A percentile compares a stretch with the other conserved stretches of the same genome.
phyloP scores from a whole-genome alignment of 768 basidiomycete species.

The Sporobolomyces roseus region DNA sequence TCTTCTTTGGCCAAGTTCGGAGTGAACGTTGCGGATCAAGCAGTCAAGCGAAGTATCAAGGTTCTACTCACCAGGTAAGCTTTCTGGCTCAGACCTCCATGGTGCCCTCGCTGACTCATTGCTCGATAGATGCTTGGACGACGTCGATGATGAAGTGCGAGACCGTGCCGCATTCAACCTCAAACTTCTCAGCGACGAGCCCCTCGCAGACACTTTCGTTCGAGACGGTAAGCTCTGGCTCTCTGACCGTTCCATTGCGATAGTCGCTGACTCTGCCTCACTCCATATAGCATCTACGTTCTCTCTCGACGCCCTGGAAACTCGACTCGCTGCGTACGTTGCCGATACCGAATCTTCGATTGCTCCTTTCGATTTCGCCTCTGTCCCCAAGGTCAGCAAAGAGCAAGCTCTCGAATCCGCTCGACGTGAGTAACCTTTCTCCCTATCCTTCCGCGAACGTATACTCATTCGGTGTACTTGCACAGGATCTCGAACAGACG shows the following conservation, averaged over 20 bases:
- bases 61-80: slow-evolving; percentile 77
- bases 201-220: slow-evolving; percentile 77
- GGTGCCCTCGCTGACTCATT: background rate
- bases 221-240: slow-evolving; percentile 90
- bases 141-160: slow-evolving; percentile 97
- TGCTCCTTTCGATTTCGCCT: slow-evolving; percentile 75
- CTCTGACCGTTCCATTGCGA: too few relatives aligned
- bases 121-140: slow-evolving; percentile 75
- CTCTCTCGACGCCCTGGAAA: slow-evolving; percentile 81
- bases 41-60: slow-evolving; percentile 75
- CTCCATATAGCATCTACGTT: slow-evolving; percentile 84
- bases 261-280: too few relatives aligned
- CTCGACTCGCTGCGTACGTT: slow-evolving; percentile 88
- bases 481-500: slow-evolving; percentile 39
- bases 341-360: slow-evolving; percentile 68
- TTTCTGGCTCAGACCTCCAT: background rate
- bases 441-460: background rate
- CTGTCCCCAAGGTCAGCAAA: slow-evolving; percentile 90
- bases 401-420: slow-evolving; percentile 84
- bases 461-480: background rate
- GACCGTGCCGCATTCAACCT: slow-evolving; percentile 96
- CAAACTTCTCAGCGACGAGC: slow-evolving; percentile 70
- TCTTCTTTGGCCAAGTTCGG: slow-evolving; percentile 94
- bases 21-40: slow-evolving; percentile 72
- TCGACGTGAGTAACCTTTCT: slow-evolving; percentile 63